phyloP scores from a whole-genome alignment of 345 rosid species.

The Acer negundo region DNA sequence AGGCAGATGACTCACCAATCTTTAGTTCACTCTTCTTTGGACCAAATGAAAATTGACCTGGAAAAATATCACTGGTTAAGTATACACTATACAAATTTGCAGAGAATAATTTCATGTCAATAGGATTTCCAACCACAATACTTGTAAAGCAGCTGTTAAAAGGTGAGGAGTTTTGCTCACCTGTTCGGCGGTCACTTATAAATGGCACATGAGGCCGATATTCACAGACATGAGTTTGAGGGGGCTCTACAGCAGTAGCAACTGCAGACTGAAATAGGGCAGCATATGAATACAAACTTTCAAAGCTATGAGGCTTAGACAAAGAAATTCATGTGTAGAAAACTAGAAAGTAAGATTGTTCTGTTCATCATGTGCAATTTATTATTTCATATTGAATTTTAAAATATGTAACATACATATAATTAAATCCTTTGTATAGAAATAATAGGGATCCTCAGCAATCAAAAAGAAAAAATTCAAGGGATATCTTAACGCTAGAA shows the following conservation, averaged over 20 bases:
- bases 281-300: constrained; percentile 8
- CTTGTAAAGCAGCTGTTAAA: constrained; percentile 11
- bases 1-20: constrained; percentile 94
- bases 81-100: neutral
- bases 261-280: constrained; percentile 30
- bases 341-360: neutral
- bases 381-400: neutral
- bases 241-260: constrained; percentile 39
- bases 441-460: neutral
- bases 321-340: neutral
- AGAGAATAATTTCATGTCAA: constrained; percentile 3
- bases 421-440: neutral
- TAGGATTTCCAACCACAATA: constrained; percentile 9
- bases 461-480: neutral
- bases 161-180: constrained; percentile 37
- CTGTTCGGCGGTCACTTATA: constrained; percentile 62
- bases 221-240: constrained; percentile 28
- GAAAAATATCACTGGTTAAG: constrained; percentile 20
- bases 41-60: constrained; percentile 66
- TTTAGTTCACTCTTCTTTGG: constrained; percentile 81
- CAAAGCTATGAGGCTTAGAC: neutral
- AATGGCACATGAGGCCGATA: constrained; percentile 56
- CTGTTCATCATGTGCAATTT: neutral
- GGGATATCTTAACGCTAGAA: neutral
- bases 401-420: neutral